Base-by-base conservation (phyloP, 2,329 filamentous ascomycete species). In the Cadophora luteo-olivacea region DNA sequence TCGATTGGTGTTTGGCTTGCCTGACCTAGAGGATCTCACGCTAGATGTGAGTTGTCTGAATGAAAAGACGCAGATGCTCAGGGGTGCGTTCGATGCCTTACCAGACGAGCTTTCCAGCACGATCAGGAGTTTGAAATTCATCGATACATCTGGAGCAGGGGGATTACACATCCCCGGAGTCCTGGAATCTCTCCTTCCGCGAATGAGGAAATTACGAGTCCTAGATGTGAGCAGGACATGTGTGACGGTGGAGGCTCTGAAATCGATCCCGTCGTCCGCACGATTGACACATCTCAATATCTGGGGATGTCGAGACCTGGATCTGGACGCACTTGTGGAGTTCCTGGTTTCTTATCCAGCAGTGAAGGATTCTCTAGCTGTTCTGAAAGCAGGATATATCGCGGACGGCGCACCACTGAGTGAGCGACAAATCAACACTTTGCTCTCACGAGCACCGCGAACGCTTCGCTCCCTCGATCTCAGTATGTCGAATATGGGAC, bases 401-500 rank as follows among this genome's bases (percentile, higher is more conserved):
- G n/a, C 54, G 9, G 32, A 69, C 51, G 19, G 25, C 11, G 38
- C 48, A 22, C 69, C 64, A 3, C 36, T 71, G 4, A 61, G 49
- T 3, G 57, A 58, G n/a, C 55, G 65, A 7, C 61, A 68, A 14
- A 54, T 72, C 55, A 64, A 41, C 25, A 25, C 45, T 5, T 19
- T 69, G 22, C 29, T 69, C 1, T 36, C 64, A 0, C 12, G 29
- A 0, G 60, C 61, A 33, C 29, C 57, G 12, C 24, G 19, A 11
- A 66, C 57, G 1, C 48, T 70, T 12, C 48, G 64, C 4, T 69
- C 65, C 32, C 54, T 74, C 11, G 62, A 72, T 52, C 61, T 74
- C 3, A 67, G 64, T 24, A 24, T 41, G n/a, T 69, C 60, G 2
- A 32, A n/a, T 3, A 71, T 71, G 67, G 64, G 38, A 0, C 49